Evolutionary conservation across 2,329 filamentous ascomycete genomes (phyloP).

Genomic region (Setomelanomma holmii): DNA sequence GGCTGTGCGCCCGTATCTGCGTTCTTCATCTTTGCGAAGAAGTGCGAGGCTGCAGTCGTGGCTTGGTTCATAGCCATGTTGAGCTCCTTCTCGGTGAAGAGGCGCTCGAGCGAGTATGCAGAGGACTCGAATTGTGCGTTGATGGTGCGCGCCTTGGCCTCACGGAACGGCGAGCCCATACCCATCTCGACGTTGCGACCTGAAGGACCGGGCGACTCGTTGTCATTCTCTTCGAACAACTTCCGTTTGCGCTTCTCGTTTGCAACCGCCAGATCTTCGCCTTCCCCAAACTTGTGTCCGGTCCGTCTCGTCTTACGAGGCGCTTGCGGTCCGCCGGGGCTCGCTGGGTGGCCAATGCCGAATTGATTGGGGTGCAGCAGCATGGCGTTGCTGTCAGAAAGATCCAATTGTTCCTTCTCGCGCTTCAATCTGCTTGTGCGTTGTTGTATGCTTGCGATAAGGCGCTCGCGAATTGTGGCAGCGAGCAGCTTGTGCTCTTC

Average conservation of each 20-base stretch:
- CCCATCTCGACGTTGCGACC: constrained; percentile 56
- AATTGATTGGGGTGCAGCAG: constrained; percentile 71
- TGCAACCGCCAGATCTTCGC: constrained; percentile 55
- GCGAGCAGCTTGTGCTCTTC: constrained; percentile 68
- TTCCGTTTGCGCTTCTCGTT: constrained; percentile 66
- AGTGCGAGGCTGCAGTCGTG: constrained; percentile 63
- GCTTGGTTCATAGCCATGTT: constrained; percentile 67
- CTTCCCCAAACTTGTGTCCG: constrained; percentile 62
- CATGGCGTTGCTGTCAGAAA: constrained; percentile 70
- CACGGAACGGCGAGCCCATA: constrained; percentile 58
- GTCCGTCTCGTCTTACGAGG: constrained; percentile 70
- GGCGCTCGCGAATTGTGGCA: constrained; percentile 66
- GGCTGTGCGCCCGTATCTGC: constrained; percentile 32
- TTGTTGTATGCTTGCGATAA: constrained; percentile 64
- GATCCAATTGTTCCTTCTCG: constrained; percentile 72
- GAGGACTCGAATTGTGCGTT: constrained; percentile 65
- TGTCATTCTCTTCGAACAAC: constrained; percentile 62
- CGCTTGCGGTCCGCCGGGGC: constrained; percentile 65
- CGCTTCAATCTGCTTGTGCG: constrained; percentile 65
- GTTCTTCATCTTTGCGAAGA: constrained; percentile 63
- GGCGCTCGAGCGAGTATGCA: constrained; percentile 66
- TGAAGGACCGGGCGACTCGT: constrained; percentile 64
- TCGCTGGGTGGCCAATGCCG: constrained; percentile 69
- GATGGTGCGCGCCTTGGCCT: constrained; percentile 59
- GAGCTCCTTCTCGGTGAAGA: constrained; percentile 73